Percentiles rank a stretch among this genome's conserved stretches.
These are phyloP conservation scores for Pestalotiopsis sp. DNA, from an alignment of 2,329 filamentous ascomycete species.

Conservation along the genomic window DNA sequence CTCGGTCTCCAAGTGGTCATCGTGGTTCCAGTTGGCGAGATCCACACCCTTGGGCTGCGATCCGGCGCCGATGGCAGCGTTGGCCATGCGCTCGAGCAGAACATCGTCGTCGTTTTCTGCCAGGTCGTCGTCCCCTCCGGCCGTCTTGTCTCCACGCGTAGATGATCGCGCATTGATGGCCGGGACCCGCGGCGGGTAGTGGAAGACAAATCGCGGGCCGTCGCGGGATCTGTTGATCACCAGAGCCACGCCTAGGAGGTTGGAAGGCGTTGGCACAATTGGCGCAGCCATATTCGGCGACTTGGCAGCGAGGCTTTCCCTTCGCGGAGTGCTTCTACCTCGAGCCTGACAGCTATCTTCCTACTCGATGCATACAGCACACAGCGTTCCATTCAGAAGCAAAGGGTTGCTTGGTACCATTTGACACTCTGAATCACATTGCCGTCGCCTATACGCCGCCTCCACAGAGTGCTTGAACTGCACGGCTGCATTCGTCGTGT, in stretches of 20 bases:
- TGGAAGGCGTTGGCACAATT: slow-evolving; percentile 53
- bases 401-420: too few species aligned
- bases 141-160: slow-evolving; percentile 30
- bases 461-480: too few species aligned
- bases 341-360: too few species aligned
- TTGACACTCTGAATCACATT: too few species aligned
- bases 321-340: background rate
- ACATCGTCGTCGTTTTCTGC: slow-evolving; percentile 44
- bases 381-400: too few species aligned
- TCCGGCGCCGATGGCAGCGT: slow-evolving; percentile 35
- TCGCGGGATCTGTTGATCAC: slow-evolving; percentile 75
- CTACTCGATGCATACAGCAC: too few species aligned
- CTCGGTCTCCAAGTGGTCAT: slow-evolving; percentile 58
- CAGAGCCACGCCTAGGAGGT: slow-evolving; percentile 71
- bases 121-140: slow-evolving; percentile 41
- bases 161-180: slow-evolving; percentile 39
- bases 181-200: slow-evolving; percentile 72
- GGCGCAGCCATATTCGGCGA: slow-evolving; percentile 46
- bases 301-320: background rate
- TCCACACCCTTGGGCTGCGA: slow-evolving; percentile 39
- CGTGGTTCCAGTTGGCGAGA: slow-evolving; percentile 49
- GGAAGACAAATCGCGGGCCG: slow-evolving; percentile 82
- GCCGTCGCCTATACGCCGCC: too few species aligned
- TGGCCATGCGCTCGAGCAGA: slow-evolving; percentile 48
- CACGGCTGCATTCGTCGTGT: too few species aligned